Evolutionary conservation across 2,329 filamentous ascomycete genomes (phyloP).

Genomic region (Sporothrix humicola): DNA sequence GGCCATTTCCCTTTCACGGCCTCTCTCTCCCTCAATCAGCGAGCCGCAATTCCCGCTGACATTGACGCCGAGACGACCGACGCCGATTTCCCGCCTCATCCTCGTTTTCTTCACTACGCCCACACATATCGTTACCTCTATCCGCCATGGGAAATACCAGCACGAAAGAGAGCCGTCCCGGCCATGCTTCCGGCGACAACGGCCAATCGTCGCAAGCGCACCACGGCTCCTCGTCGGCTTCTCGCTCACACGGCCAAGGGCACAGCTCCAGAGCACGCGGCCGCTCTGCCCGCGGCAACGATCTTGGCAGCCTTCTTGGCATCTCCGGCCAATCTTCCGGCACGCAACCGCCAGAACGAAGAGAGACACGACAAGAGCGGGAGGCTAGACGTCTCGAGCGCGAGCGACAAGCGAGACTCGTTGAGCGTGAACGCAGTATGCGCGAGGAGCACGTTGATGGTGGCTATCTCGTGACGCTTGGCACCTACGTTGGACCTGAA

Average conservation of each 20-base stretch:
- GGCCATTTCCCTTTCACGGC: too few relatives aligned
- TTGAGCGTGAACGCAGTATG: slow-evolving; percentile 89
- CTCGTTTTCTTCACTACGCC: not conserved
- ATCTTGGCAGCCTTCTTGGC: slow-evolving; percentile 55
- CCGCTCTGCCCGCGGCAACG: slow-evolving; percentile 50
- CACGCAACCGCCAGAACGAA: slow-evolving; percentile 59
- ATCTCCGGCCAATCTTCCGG: slow-evolving; percentile 50
- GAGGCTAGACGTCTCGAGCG: slow-evolving; percentile 85
- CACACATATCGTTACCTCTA: not conserved
- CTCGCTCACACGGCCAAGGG: slow-evolving; percentile 35
- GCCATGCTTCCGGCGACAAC: slow-evolving; percentile 35
- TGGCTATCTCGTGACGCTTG: slow-evolving; percentile 90
- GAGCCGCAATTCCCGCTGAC: too few relatives aligned
- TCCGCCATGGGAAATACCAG: slow-evolving; percentile 46
- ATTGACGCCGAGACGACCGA: too few relatives aligned
- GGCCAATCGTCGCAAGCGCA: slow-evolving; percentile 23
- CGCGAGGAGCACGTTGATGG: slow-evolving; percentile 92
- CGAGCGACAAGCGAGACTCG: slow-evolving; percentile 74
- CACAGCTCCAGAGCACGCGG: slow-evolving; percentile 40
- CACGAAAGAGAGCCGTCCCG: slow-evolving; percentile 46
- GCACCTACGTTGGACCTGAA: slow-evolving; percentile 88
- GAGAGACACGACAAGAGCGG: slow-evolving; percentile 89
- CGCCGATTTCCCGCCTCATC: not conserved
- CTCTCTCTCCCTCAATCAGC: too few relatives aligned
- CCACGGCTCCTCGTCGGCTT: not conserved